Percentiles rank a stretch among this genome's conserved stretches.
Evolutionary conservation across 805 yeast genomes (phyloP).

Genomic region (Metschnikowia sp.): DNA sequence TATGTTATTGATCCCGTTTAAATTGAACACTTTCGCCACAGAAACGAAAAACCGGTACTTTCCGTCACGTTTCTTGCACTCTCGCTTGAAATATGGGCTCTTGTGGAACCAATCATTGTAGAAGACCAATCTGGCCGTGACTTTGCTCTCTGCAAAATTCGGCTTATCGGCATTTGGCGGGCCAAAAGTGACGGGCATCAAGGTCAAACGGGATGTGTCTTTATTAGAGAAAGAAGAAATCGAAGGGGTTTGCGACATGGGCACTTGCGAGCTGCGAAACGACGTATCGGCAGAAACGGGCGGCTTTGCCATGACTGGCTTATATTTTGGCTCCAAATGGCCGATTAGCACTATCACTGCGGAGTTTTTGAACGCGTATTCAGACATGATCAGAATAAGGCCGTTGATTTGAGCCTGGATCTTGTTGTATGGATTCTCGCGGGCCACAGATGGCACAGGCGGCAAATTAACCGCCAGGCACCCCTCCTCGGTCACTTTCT

Average conservation of each 20-base stretch:
- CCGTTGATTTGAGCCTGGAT: constrained; percentile 28
- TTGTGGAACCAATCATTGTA: constrained; percentile 35
- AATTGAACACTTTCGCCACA: constrained; percentile 12
- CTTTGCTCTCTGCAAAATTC: constrained; percentile 12
- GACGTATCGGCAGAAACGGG: constrained; percentile 1
- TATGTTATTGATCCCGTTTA: constrained; percentile 9
- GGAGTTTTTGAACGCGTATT: constrained; percentile 20
- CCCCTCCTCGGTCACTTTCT: constrained; percentile 24
- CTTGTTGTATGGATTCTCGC: constrained; percentile 29
- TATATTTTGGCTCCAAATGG: constrained; percentile 27
- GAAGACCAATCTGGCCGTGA: constrained; percentile 27
- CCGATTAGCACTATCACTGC: constrained; percentile 31
- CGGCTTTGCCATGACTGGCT: background rate
- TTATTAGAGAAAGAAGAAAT: background rate
- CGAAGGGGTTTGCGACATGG: background rate
- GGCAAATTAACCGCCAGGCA: constrained; percentile 20
- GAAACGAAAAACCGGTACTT: constrained; percentile 11
- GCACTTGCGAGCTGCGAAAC: constrained; percentile 1
- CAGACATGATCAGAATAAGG: constrained; percentile 25
- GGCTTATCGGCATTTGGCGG: constrained; percentile 2
- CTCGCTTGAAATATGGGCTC: constrained; percentile 13
- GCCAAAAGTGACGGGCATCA: constrained; percentile 12
- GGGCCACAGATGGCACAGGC: constrained; percentile 29
- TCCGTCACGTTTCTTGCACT: background rate
- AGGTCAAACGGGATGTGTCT: background rate